Base-by-base conservation (phyloP, 768 basidiomycete species). In the Termitomyces sp. region DNA sequence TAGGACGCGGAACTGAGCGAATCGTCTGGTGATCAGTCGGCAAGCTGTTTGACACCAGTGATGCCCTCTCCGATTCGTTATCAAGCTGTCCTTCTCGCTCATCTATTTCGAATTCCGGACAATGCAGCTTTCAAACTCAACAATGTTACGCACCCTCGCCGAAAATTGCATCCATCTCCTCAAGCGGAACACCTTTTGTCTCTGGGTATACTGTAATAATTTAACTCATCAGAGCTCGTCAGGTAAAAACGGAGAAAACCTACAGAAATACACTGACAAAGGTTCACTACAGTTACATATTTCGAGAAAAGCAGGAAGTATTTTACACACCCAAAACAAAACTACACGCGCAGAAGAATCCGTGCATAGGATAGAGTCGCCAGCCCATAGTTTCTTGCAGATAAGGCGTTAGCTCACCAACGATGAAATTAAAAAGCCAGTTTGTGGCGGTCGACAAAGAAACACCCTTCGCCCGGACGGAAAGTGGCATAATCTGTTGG, bases 321-420 rank as follows among this genome's bases (percentile, higher is more conserved):
- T 13, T 13, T 50, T 37, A 71, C 76, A 65, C 68, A 86, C 85
- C 90, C 44, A 94, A 76, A 47, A 96, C 75, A 68, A 95, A 91
- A 67, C 92, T 92, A 66, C 90, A 87, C 9, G 83, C 83, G 69
- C 93, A 94, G 72, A 93, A 95, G 74, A 93, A 93, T 24, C 88
- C 93, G 65, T 96, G 94, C 93, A 98, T 95, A 0, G 93, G 92
- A 74, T 98, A 97, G 55, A 98, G 70, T 47, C 91, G 81, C 95
- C 95, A 98, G 42, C 81, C 82, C 64, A 98, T 96, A 22, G 82
- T 71, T 58, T 95, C 93, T 72, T 96, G 93, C 39, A 97, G 76
- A 54, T 85, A 82, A 1, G 95, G 95, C 0, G 95, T 98, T 30
- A 85, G 78, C 69, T 91, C 89, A 33, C 95, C 95, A 40, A 98